Evolutionary conservation across 176 grass and related monocot genomes (phyloP).

Genomic region (Oryza glumipatula): DNA sequence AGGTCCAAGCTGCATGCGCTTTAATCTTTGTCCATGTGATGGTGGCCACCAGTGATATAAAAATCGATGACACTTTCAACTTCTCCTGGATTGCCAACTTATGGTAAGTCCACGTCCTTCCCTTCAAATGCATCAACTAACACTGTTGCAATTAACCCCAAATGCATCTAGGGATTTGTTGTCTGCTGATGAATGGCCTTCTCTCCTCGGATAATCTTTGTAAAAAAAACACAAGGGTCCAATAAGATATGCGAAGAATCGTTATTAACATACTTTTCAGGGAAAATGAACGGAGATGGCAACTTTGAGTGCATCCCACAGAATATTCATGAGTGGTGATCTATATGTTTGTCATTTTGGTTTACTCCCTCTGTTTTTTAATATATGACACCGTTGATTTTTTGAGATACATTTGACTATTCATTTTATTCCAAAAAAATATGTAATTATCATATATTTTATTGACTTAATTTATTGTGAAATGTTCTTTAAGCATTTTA

Average conservation of each 20-base stretch:
- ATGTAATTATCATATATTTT: too few species aligned
- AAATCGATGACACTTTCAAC: background rate
- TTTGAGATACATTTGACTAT: too few species aligned
- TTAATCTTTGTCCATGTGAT: background rate
- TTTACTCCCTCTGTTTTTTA: background rate
- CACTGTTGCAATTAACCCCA: slow-evolving; percentile 2
- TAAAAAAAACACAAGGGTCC: slow-evolving; percentile 22
- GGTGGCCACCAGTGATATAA: background rate
- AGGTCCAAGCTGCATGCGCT: slow-evolving; percentile 23
- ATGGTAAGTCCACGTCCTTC: slow-evolving; percentile 5
- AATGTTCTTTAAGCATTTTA: too few species aligned
- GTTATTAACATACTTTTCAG: background rate
- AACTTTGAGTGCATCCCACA: background rate
- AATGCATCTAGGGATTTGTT: slow-evolving; percentile 30
- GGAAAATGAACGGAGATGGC: background rate
- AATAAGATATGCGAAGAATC: background rate
- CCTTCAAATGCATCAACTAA: slow-evolving; percentile 4
- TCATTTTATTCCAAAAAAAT: too few species aligned
- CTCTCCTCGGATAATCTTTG: slow-evolving; percentile 58
- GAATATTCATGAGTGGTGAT: background rate
- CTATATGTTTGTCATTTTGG: background rate
- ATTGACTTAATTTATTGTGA: too few species aligned
- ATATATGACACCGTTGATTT: too few species aligned
- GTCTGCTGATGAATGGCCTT: slow-evolving; percentile 53
- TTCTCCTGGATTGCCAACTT: slow-evolving; percentile 28